These are phyloP conservation scores for Penicillium lagena DNA, from an alignment of 495 filamentous ascomycete species.

Conservation along the genomic window DNA sequence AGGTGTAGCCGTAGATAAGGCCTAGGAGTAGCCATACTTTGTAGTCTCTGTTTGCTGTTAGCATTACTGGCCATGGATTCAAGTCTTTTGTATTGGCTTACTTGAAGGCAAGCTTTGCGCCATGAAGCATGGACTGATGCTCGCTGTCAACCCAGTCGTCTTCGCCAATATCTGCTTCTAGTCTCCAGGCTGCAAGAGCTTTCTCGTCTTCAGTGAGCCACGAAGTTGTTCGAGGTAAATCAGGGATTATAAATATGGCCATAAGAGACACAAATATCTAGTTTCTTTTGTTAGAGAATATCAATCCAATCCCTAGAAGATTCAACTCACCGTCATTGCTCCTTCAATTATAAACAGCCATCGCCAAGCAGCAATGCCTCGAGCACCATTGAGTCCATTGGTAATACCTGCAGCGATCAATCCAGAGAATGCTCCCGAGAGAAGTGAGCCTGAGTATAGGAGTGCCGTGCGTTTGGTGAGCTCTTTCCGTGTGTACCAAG, in stretches of 20 bases:
- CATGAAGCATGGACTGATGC: slow-evolving; percentile 18
- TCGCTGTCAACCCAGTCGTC: slow-evolving; percentile 31
- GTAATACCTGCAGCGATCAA: slow-evolving; percentile 43
- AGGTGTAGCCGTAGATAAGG: slow-evolving; percentile 16
- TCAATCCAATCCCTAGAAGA: background rate
- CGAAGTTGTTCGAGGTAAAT: slow-evolving; percentile 31
- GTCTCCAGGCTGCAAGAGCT: slow-evolving; percentile 31
- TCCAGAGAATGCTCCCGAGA: slow-evolving; percentile 50
- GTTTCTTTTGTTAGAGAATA: slow-evolving; percentile 24
- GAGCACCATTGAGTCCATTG: slow-evolving; percentile 20
- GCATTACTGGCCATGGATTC: too few species aligned
- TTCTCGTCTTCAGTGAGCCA: slow-evolving; percentile 30
- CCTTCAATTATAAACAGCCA: slow-evolving; percentile 29
- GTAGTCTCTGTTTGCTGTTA: slow-evolving; percentile 20
- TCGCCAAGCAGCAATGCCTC: slow-evolving; percentile 29
- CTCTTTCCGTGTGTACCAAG: slow-evolving; percentile 45
- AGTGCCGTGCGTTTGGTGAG: slow-evolving; percentile 40
- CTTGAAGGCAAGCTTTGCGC: slow-evolving; percentile 32
- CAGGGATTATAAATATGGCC: slow-evolving; percentile 25
- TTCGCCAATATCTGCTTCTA: slow-evolving; percentile 23
- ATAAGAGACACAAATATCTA: slow-evolving; percentile 22
- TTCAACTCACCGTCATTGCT: too few species aligned
- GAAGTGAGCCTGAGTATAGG: slow-evolving; percentile 50
- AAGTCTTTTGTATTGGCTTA: too few species aligned
- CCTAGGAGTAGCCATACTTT: slow-evolving; percentile 31